phyloP scores from a whole-genome alignment of 768 basidiomycete species.

The Russula brevipes region DNA sequence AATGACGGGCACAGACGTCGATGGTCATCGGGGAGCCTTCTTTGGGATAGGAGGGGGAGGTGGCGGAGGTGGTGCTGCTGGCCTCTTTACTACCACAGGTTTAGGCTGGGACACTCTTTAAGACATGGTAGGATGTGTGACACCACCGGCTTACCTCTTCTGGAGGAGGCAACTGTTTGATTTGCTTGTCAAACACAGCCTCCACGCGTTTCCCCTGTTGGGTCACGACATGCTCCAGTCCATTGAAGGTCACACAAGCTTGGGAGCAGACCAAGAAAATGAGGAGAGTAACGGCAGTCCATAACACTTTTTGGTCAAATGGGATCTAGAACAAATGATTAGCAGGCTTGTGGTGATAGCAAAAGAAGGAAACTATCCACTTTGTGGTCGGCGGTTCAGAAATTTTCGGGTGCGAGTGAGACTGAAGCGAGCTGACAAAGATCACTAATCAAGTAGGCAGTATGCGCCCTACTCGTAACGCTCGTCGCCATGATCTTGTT shows the following conservation, averaged over 20 bases:
- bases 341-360: constrained; percentile 2
- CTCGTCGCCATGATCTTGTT: too few species aligned
- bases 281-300: constrained; percentile 98
- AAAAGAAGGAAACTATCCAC: constrained; percentile 37
- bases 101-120: constrained; percentile 35
- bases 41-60: constrained; percentile 44
- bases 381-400: constrained; percentile 69
- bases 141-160: constrained; percentile 55
- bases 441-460: too few species aligned
- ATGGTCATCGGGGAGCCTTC: constrained; percentile 56
- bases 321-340: constrained; percentile 61
- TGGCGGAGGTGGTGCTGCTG: constrained; percentile 32
- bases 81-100: constrained; percentile 44
- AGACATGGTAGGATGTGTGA: background rate
- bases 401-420: too few species aligned
- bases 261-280: constrained; percentile 99
- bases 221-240: constrained; percentile 76
- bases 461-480: too few species aligned
- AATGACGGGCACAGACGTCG: constrained; percentile 77
- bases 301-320: constrained; percentile 97
- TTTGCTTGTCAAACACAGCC: constrained; percentile 80
- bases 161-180: constrained; percentile 74
- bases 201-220: constrained; percentile 78
- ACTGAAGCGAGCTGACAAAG: too few species aligned
- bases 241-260: constrained; percentile 91